A percentile compares a stretch with the other conserved stretches of the same genome.
Conservation (phyloP, 2,329 filamentous ascomycete genomes). For the Gnomoniopsis smithogilvyi region DNA sequence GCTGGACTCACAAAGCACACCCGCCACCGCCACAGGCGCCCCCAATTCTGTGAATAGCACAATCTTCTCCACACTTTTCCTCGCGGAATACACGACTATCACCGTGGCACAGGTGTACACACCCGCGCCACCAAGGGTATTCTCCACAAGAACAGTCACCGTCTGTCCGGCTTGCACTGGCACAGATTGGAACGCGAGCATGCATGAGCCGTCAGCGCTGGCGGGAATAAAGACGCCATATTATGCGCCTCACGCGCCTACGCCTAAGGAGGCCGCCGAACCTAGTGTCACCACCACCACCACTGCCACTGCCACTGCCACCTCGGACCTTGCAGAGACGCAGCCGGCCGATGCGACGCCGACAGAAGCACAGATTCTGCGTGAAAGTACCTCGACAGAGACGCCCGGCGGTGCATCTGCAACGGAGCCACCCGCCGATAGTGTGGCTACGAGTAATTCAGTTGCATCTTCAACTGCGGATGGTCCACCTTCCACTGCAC, state of each 20-base stretch:
- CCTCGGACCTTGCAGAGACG: not conserved
- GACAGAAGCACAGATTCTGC: not conserved
- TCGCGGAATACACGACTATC: constrained; percentile 1
- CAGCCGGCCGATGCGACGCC: not conserved
- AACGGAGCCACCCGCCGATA: not conserved
- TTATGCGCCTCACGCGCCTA: not conserved
- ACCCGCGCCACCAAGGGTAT: not conserved
- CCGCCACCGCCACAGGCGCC: not conserved
- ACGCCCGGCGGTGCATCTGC: not conserved
- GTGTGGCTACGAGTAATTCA: not conserved
- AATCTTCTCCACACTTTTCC: not conserved
- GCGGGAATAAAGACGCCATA: not conserved
- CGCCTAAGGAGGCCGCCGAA: not conserved
- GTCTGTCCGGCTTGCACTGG: not conserved
- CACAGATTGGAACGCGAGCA: not conserved
- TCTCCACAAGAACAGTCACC: not conserved
- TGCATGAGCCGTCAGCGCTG: not conserved
- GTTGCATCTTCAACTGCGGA: not conserved
- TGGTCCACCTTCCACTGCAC: not conserved
- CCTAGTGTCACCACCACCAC: not conserved
- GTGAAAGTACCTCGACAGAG: not conserved
- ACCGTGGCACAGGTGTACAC: not conserved
- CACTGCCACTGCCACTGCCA: not conserved
- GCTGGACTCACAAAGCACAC: not conserved
- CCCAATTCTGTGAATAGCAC: not conserved